phyloP scores from a whole-genome alignment of 164 flowering plant genomes.

The Piper longum region DNA sequence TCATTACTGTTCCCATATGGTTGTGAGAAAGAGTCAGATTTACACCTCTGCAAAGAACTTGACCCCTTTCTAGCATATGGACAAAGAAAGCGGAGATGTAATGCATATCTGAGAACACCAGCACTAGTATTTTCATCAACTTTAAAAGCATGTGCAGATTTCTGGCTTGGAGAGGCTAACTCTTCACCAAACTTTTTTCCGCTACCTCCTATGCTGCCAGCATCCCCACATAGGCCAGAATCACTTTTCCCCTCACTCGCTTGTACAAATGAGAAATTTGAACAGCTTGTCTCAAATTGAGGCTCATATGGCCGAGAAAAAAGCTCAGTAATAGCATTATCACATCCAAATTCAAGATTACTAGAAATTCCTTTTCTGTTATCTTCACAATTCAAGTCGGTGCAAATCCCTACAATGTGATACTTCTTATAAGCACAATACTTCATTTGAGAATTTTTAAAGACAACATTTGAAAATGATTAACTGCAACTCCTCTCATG shows the following conservation, averaged over 20 bases:
- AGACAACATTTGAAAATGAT: conserved; percentile 5
- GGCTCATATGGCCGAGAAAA: conserved; percentile 8
- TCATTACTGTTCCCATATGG: conserved; percentile 20
- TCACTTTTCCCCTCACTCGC: conserved; percentile 3
- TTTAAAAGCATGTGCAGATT: conserved; percentile 26
- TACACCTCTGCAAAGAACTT: conserved; percentile 45
- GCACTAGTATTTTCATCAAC: conserved; percentile 34
- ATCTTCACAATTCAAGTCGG: conserved; percentile 7
- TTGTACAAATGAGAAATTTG: conserved; percentile 7
- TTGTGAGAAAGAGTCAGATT: conserved; percentile 44
- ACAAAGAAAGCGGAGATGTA: conserved; percentile 81
- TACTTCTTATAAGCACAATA: no score
- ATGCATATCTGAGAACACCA: conserved; percentile 86
- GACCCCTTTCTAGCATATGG: conserved; percentile 39
- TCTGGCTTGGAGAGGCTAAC: conserved; percentile 19
- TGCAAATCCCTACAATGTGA: neutral
- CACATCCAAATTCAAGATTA: conserved; percentile 10
- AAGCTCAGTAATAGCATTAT: conserved; percentile 6
- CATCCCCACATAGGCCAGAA: conserved; percentile 1
- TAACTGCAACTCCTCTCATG: conserved; percentile 8
- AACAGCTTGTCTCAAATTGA: neutral
- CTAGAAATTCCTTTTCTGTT: conserved; percentile 15
- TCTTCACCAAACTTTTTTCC: conserved; percentile 7
- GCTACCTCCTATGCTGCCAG: conserved; percentile 1
- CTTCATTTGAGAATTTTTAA: conserved; percentile 3